Conservation (phyloP, 257 asterid genomes). For the Solanum piurae region DNA sequence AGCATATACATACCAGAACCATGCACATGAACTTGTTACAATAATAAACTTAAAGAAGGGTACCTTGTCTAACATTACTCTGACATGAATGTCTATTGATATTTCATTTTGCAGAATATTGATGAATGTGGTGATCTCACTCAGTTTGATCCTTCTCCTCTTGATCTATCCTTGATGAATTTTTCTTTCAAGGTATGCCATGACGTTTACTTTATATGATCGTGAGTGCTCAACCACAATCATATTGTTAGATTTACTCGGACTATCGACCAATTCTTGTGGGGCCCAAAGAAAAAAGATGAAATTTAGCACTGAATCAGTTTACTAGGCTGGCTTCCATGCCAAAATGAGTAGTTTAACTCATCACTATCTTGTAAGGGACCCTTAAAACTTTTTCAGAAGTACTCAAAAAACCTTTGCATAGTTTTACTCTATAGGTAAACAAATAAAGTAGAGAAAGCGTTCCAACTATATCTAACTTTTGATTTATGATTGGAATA, state of each 20-base stretch:
- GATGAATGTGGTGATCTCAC: conserved; percentile 83
- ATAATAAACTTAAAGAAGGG: background rate
- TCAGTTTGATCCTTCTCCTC: conserved; percentile 57
- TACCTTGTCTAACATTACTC: background rate
- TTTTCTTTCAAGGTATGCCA: conserved; percentile 82
- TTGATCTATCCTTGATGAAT: conserved; percentile 70
- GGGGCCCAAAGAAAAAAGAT: background rate
- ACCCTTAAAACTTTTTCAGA: background rate
- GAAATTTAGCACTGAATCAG: background rate
- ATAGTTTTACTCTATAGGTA: background rate
- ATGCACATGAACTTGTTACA: background rate
- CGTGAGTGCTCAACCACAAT: background rate
- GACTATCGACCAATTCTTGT: background rate
- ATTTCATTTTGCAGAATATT: conserved; percentile 45
- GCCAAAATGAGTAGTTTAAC: background rate
- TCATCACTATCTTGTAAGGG: background rate
- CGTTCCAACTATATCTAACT: background rate
- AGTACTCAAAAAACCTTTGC: background rate
- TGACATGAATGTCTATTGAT: conserved; percentile 1
- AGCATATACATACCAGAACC: background rate
- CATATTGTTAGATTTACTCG: background rate
- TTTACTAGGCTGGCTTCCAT: background rate
- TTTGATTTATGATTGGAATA: background rate
- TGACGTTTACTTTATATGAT: background rate
- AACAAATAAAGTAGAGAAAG: background rate